Base-by-base conservation (phyloP, 495 filamentous ascomycete species). In the Penicillium goetzii region DNA sequence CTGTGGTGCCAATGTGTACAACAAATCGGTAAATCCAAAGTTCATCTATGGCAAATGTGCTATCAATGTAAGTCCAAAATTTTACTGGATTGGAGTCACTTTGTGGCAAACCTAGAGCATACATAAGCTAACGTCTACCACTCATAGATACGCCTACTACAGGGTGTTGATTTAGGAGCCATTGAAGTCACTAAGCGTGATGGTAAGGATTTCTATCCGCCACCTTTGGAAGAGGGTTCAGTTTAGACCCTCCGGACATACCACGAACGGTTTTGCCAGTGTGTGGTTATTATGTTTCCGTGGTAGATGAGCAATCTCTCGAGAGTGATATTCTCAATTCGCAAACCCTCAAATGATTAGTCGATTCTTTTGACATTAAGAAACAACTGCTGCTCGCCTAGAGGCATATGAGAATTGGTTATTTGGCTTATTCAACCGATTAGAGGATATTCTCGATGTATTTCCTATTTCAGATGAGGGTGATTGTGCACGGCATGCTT, bases 1-100 rank as follows among this genome's bases (percentile, higher is more conserved):
- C 50, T 53, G 50, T 33, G 50, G 50, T 33, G 50, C 50, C 26
- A 53, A 53, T 33, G 50, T 53, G 25, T 53, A 53, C 50, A 53
- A 53, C 50, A 53, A n/a, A 33, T 53, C 50, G 26, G 30, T 53
- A 2, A 53, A 53, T 12, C 50, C 50, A 4, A 53, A 53, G 11
- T 53, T 53, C 50, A 53, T n/a, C 7, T 53, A 32, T 33, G 50
- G 50, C 50, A 28, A 53, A 10, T 21, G 50, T 33, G 50, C 50
- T 19, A 47, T 47, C 43, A 47, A 47, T 25, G 43, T 47, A 47
- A 47, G 41, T 23, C 19, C 1, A 41, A 41, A 11, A 9, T 11
- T 12, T 3, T 3, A 11, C 41, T 21, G 41, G 19, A 45, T 7
- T 1, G 5, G 4, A 6, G 23, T 23, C 1, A 23, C 36, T 5